Conservation (phyloP, 2,329 filamentous ascomycete genomes). For the Thermothelomyces thermophilus region DNA sequence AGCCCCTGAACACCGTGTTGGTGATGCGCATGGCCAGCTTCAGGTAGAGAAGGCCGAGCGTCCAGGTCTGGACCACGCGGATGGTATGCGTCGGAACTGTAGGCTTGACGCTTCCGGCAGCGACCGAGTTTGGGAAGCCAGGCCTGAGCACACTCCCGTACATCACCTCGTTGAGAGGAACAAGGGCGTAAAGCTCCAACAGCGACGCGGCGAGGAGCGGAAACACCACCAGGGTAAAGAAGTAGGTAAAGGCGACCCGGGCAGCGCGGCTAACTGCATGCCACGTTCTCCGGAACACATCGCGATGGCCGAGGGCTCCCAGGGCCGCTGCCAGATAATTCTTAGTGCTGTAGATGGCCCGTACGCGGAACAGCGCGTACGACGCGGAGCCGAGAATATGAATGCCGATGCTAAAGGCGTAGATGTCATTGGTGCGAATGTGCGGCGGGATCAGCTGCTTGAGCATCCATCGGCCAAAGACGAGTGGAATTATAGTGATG, state of each 20-base stretch:
- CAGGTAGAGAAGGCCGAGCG: constrained; percentile 81
- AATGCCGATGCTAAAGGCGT: constrained; percentile 87
- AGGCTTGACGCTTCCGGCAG: constrained; percentile 25
- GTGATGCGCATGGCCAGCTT: constrained; percentile 69
- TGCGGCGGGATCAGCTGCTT: constrained; percentile 63
- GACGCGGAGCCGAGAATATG: constrained; percentile 66
- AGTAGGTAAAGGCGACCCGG: constrained; percentile 66
- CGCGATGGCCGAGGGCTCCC: constrained; percentile 27
- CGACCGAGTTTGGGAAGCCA: constrained; percentile 27
- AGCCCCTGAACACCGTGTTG: constrained; percentile 59
- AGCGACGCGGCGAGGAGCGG: constrained; percentile 73
- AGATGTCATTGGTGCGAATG: constrained; percentile 84
- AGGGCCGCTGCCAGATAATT: constrained; percentile 27
- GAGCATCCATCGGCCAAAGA: constrained; percentile 77
- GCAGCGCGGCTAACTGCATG: constrained; percentile 29
- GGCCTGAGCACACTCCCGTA: constrained; percentile 31
- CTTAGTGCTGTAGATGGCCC: constrained; percentile 32
- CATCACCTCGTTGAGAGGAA: constrained; percentile 79
- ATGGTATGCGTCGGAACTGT: constrained; percentile 56
- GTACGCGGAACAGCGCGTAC: constrained; percentile 54
- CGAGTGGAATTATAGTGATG: constrained; percentile 77
- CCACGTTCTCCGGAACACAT: constrained; percentile 28
- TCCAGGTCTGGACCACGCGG: constrained; percentile 89
- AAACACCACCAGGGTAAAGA: constrained; percentile 67
- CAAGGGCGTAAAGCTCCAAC: constrained; percentile 80